Evolutionary conservation across 2,329 filamentous ascomycete species (phyloP).

Genomic region (Monosporascus sp.): DNA sequence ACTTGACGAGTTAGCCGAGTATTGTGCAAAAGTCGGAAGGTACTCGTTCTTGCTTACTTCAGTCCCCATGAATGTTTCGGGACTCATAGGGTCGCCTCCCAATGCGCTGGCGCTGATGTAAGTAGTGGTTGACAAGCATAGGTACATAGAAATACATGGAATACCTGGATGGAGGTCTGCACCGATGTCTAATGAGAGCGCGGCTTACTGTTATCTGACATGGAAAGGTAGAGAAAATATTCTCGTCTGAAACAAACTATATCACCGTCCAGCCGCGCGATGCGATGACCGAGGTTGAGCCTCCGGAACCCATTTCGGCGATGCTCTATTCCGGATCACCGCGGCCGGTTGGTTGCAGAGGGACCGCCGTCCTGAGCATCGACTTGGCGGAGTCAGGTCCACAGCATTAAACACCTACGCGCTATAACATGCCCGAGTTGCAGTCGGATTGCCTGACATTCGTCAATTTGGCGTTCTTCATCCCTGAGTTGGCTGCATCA

Average conservation of each 20-base stretch:
- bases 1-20: constrained; percentile 15
- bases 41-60: constrained; percentile 39
- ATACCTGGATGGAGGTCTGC: too few relatives aligned
- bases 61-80: constrained; percentile 35
- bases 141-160: neutral
- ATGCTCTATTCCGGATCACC: constrained; percentile 36
- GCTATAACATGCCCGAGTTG: constrained; percentile 30
- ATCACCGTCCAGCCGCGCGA: constrained; percentile 41
- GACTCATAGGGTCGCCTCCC: constrained; percentile 34
- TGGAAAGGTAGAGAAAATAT: neutral
- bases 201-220: too few relatives aligned
- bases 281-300: constrained; percentile 15
- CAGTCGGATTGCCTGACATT: constrained; percentile 29
- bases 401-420: constrained; percentile 22
- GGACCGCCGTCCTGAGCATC: constrained; percentile 22
- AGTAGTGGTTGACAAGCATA: neutral
- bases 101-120: constrained; percentile 35
- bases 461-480: constrained; percentile 32
- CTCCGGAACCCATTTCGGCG: constrained; percentile 42
- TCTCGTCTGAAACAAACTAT: constrained; percentile 7
- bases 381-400: constrained; percentile 20
- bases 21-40: constrained; percentile 28
- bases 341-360: constrained; percentile 32
- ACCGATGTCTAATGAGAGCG: too few relatives aligned
- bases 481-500: constrained; percentile 28